Evolutionary conservation across 106 monocot genomes (phyloP).

Genomic region (Phalaenopsis equestris): DNA sequence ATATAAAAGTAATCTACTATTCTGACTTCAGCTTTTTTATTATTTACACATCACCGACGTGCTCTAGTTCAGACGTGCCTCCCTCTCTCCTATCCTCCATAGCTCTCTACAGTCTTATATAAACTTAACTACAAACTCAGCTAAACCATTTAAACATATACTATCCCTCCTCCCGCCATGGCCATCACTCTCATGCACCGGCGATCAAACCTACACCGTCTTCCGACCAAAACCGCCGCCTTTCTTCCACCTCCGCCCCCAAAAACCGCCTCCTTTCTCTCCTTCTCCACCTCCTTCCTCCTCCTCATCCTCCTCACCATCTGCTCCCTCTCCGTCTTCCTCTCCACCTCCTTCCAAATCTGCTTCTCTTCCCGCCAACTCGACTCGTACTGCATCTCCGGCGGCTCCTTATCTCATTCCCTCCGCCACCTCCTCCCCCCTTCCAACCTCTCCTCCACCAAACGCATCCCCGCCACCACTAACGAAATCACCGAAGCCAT

Average conservation of each 20-base stretch:
- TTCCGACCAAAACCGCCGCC: background rate
- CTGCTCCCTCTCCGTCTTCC: slow-evolving; percentile 23
- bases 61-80: background rate
- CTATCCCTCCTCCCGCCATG: background rate
- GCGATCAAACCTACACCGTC: background rate
- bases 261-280: background rate
- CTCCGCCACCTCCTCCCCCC: background rate
- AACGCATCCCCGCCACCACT: background rate
- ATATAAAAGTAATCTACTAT: too few species aligned
- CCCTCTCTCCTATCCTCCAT: too few species aligned
- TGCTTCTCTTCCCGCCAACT: slow-evolving; percentile 44
- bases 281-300: slow-evolving; percentile 14
- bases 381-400: slow-evolving; percentile 42
- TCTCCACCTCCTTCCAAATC: slow-evolving; percentile 38
- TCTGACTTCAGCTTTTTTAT: too few species aligned
- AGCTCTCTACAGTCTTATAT: too few species aligned
- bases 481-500: slow-evolving; percentile 1
- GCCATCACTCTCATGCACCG: background rate
- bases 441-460: background rate
- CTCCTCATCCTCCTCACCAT: slow-evolving; percentile 16
- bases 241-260: background rate
- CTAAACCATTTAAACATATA: too few species aligned
- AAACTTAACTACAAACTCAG: too few species aligned
- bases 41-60: background rate
- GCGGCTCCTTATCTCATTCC: slow-evolving; percentile 10